Conservation (phyloP, 78 protist genomes). For the Emiliania huxleyi region DNA sequence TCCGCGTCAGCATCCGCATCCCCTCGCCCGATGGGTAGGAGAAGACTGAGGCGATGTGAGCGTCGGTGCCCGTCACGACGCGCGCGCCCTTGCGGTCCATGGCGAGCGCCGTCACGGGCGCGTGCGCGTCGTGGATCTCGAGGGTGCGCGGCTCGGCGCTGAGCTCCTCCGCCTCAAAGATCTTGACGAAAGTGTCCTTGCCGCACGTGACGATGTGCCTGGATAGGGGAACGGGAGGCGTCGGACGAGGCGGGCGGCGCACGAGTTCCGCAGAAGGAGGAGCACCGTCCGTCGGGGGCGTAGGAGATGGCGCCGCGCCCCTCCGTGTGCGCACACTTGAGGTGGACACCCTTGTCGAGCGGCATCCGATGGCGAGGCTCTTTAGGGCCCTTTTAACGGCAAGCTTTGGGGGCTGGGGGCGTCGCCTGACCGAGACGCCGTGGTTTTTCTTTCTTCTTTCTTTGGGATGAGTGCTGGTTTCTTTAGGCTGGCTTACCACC, state of each 20-base stretch:
- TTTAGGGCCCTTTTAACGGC: no score
- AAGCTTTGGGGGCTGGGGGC: no score
- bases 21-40: background rate
- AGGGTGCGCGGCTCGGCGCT: background rate
- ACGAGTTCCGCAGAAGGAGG: background rate
- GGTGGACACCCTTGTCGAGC: background rate
- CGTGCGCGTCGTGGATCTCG: background rate
- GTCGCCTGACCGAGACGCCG: no score
- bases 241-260: background rate
- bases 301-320: background rate
- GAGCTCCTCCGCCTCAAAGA: background rate
- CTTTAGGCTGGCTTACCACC: no score
- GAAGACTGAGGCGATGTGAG: background rate
- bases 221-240: background rate
- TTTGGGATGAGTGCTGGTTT: no score
- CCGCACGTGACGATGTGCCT: background rate
- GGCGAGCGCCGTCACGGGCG: background rate
- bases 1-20: background rate
- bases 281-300: slow-evolving; percentile 6
- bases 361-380: no score
- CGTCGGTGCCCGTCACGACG: background rate
- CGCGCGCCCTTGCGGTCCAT: background rate
- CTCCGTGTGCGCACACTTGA: background rate
- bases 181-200: background rate
- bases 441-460: no score